These are phyloP conservation scores for Epichloe amarillans DNA, from an alignment of 2,329 filamentous ascomycete genomes.

Conservation along the genomic window DNA sequence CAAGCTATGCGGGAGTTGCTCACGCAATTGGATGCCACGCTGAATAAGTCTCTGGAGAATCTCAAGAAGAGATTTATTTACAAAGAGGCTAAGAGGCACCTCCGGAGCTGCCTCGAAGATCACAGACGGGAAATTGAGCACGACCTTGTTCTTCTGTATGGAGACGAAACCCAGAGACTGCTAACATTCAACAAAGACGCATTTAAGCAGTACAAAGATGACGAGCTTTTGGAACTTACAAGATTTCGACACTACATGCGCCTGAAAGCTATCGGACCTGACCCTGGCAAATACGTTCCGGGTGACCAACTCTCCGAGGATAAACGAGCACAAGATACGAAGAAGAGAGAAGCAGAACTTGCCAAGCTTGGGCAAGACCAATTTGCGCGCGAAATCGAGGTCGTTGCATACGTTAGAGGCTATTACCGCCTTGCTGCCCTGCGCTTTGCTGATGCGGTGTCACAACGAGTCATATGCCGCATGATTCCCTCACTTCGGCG, in stretches of 20 bases:
- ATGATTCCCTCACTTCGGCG: conserved; percentile 32
- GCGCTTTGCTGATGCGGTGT: conserved; percentile 47
- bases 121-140: conserved; percentile 22
- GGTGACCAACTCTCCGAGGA: conserved; percentile 29
- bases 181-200: conserved; percentile 43
- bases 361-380: conserved; percentile 41
- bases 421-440: conserved; percentile 57
- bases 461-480: conserved; percentile 33
- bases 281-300: conserved; percentile 5
- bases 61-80: conserved; percentile 37
- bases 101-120: conserved; percentile 30
- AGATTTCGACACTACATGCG: conserved; percentile 37
- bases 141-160: conserved; percentile 31
- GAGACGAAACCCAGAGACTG: conserved; percentile 39
- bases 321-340: conserved; percentile 30
- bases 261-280: conserved; percentile 26
- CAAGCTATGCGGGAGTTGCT: conserved; percentile 36
- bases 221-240: conserved; percentile 32
- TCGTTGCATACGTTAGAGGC: conserved; percentile 48
- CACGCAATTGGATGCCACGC: conserved; percentile 29
- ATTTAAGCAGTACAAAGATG: conserved; percentile 30
- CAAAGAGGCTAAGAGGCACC: conserved; percentile 28
- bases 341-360: conserved; percentile 27
- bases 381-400: conserved; percentile 45
- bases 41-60: conserved; percentile 32